Conservation (phyloP, 1,284 basidiomycete genomes). For the Lignosus rhinocerotis region DNA sequence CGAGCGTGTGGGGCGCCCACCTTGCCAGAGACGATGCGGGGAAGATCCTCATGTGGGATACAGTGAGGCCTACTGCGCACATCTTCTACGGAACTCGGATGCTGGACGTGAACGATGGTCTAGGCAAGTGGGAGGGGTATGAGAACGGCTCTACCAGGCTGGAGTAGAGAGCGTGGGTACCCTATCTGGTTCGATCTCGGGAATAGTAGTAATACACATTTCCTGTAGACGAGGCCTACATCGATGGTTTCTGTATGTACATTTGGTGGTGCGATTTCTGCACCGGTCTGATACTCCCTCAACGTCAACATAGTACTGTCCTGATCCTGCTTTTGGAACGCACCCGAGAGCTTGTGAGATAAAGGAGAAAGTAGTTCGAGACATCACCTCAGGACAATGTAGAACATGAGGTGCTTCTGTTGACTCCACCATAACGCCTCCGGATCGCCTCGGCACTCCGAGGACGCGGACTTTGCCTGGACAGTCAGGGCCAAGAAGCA, state of each 20-base stretch:
- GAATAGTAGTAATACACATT: background rate
- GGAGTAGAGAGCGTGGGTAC: constrained; percentile 8
- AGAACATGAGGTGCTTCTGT: background rate
- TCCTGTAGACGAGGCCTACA: background rate
- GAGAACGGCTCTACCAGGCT: constrained; percentile 42
- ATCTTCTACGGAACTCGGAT: constrained; percentile 65
- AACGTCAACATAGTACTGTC: too few relatives aligned
- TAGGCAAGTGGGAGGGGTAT: constrained; percentile 67
- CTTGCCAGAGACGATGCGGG: constrained; percentile 51
- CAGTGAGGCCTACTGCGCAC: constrained; percentile 57
- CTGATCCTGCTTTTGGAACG: too few relatives aligned
- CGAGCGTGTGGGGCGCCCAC: constrained; percentile 57
- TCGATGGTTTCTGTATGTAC: too few relatives aligned
- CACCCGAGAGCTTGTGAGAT: too few relatives aligned
- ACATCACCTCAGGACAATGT: too few relatives aligned
- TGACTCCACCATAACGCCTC: background rate
- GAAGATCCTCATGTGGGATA: constrained; percentile 49
- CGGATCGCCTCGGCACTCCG: background rate
- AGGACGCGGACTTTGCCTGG: background rate
- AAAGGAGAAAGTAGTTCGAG: too few relatives aligned
- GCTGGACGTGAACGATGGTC: constrained; percentile 51
- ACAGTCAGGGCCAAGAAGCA: too few relatives aligned
- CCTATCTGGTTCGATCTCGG: background rate
- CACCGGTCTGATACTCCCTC: too few relatives aligned
- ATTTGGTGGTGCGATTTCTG: too few relatives aligned